Percentiles rank a stretch among this genome's conserved stretches.
phyloP scores from a whole-genome alignment of 1,139 yeast species.

The Debaryomyces sp. region DNA sequence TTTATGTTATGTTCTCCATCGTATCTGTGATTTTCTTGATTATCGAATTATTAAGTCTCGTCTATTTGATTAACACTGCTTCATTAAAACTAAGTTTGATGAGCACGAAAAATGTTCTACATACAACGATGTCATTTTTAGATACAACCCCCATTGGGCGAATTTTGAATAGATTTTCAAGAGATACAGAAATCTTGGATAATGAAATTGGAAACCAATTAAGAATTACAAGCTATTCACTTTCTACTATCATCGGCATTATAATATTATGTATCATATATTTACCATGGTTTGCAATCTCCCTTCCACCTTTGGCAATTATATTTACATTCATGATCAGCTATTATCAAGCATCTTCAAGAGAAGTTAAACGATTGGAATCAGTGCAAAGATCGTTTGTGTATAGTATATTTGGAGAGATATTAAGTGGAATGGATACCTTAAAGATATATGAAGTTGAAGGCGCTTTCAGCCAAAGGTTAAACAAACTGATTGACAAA shows the following conservation, averaged over 20 bases:
- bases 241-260: conserved; percentile 64
- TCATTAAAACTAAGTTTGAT: conserved; percentile 42
- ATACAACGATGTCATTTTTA: conserved; percentile 60
- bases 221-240: conserved; percentile 41
- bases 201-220: conserved; percentile 70
- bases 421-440: conserved; percentile 70
- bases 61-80: conserved; percentile 53
- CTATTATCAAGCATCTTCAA: conserved; percentile 67
- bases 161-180: conserved; percentile 65
- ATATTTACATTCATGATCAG: conserved; percentile 42
- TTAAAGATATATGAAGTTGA: conserved; percentile 64
- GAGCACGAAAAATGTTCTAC: conserved; percentile 67
- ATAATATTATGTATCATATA: conserved; percentile 69
- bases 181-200: conserved; percentile 84
- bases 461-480: conserved; percentile 51
- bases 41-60: conserved; percentile 49
- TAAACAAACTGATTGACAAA: conserved; percentile 54
- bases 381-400: conserved; percentile 76
- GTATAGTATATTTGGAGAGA: conserved; percentile 76
- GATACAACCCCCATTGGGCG: conserved; percentile 69
- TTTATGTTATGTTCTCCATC: conserved; percentile 61
- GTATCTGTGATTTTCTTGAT: conserved; percentile 40
- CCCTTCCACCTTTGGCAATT: conserved; percentile 43
- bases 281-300: conserved; percentile 67
- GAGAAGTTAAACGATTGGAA: conserved; percentile 84